Base-by-base conservation (phyloP, 2,329 filamentous ascomycete genomes). In the Exophiala oligosperma region DNA sequence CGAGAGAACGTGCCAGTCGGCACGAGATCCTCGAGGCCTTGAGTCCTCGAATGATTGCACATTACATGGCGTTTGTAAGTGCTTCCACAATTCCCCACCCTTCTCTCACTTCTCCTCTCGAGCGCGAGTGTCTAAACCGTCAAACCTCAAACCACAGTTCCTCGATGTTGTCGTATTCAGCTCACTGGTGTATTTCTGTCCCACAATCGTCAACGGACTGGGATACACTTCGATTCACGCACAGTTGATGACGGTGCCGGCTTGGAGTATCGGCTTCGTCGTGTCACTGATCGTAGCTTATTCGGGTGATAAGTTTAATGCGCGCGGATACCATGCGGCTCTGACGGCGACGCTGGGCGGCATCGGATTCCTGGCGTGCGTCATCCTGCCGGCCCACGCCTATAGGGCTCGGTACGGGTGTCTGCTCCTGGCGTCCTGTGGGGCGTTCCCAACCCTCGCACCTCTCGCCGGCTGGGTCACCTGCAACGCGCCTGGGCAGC, bases 381-480 rank as follows among this genome's bases (percentile, higher is more conserved):
- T 85, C 1, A 73, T 84, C 1, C 77, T 90, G 1, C 84, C 87
- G 0, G 73, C 85, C 0, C 75, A 82, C 43, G 77, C 82, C 2
- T 89, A 87, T 17, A 49, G 76, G 67, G 69, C 76, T 11, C 83
- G 87, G 17, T 90, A 90, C 68, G 86, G 84, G 38, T 87, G 84
- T 60, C 79, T 90, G 7, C 87, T 90, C 26, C 75, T 90, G 44
- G 86, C 85, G 0, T 79, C 84, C 1, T 81, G 82, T 1, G 87
- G 88, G 0, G 77, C 86, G 0, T 90, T 91, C 61, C 80, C 85
- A 0, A 87, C 83, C 64, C 87, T 90, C 48, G 86, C 87, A 0
- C 86, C 87, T 0, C 77, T 90, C 55, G 76, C 88, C 1, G 86
- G 85, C 9, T 89, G 86, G 86, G 74, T 89, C 5, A 84, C 83